Percentiles rank a stretch among this genome's conserved stretches.
Conservation (phyloP, 2,329 filamentous ascomycete genomes). For the Cercospora beticola region DNA sequence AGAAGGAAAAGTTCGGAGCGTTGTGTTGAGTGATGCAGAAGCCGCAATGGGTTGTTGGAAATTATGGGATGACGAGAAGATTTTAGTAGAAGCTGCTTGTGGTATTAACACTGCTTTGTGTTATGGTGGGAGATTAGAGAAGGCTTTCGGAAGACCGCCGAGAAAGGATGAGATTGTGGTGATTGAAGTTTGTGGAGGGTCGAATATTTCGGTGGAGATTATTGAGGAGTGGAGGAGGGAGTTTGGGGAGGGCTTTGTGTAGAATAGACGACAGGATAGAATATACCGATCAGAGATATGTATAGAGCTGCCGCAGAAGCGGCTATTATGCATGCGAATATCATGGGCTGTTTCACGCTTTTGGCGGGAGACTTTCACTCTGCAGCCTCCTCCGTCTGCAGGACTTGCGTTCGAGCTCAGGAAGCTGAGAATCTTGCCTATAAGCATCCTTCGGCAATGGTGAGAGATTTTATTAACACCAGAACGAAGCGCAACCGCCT, state of each 20-base stretch:
- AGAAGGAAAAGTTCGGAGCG: no score
- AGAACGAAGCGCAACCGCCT: no score
- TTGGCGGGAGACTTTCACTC: no score
- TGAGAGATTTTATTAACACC: no score
- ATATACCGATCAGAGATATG: no score
- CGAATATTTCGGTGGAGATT: constrained; percentile 52
- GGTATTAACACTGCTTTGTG: constrained; percentile 73
- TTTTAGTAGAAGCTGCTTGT: constrained; percentile 82
- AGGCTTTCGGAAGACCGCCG: constrained; percentile 45
- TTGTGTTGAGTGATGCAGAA: constrained; percentile 83
- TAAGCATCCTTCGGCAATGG: no score
- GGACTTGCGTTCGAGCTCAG: no score
- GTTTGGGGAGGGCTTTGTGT: constrained; percentile 18
- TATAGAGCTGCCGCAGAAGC: no score
- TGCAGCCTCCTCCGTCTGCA: no score
- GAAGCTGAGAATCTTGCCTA: no score
- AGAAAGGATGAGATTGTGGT: constrained; percentile 65
- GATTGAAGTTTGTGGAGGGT: constrained; percentile 76
- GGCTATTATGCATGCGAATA: no score
- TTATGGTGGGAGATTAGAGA: constrained; percentile 64
- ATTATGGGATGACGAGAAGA: constrained; percentile 76
- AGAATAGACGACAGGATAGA: not conserved
- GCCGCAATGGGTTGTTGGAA: constrained; percentile 74
- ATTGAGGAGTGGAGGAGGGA: constrained; percentile 49
- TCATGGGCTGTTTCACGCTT: no score